A percentile compares a stretch with the other conserved stretches of the same genome.
These are phyloP conservation scores for Theobroma cacao DNA, from an alignment of 345 rosid genomes.

Conservation along the genomic window DNA sequence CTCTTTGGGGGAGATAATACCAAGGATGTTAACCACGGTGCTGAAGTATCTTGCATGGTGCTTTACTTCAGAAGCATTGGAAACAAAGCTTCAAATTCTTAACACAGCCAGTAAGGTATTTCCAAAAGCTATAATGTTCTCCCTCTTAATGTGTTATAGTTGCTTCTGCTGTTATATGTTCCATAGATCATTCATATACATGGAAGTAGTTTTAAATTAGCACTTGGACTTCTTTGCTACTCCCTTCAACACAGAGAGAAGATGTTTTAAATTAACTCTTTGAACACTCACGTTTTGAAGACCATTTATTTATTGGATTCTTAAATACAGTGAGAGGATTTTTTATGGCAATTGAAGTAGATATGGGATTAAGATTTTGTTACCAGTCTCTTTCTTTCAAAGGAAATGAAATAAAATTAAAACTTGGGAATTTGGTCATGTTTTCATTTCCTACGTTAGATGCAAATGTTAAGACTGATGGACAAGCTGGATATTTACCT, in stretches of 20 bases:
- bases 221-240: neutral
- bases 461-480: neutral
- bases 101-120: slow-evolving; percentile 72
- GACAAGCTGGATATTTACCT: neutral
- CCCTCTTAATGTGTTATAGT: neutral
- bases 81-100: slow-evolving; percentile 92
- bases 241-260: neutral
- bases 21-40: slow-evolving; percentile 69
- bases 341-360: neutral
- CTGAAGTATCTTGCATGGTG: slow-evolving; percentile 89
- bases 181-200: neutral
- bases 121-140: neutral
- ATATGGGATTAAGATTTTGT: neutral
- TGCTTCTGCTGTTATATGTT: neutral
- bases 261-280: neutral
- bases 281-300: neutral
- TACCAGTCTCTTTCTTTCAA: neutral
- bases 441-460: neutral
- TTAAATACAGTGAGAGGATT: neutral
- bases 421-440: neutral
- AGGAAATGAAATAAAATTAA: neutral
- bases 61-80: slow-evolving; percentile 76
- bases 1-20: slow-evolving; percentile 68
- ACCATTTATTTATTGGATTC: neutral
- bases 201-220: neutral